Conservation (phyloP, 345 rosid genomes). For the Eucalyptus pauciflora region DNA sequence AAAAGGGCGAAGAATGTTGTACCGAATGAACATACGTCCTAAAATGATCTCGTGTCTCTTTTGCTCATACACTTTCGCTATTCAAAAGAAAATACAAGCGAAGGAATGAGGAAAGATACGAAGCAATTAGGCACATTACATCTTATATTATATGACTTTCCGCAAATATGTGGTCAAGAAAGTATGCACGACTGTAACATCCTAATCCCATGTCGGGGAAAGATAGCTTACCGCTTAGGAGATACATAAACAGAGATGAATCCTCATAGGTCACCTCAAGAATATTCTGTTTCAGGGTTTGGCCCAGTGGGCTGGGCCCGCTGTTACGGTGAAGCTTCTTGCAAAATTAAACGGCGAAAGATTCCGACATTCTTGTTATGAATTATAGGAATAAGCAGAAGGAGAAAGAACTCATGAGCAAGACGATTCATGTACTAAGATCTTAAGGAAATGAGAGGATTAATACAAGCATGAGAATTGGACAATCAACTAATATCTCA, state of each 20-base stretch:
- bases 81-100: neutral
- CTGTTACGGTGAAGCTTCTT: neutral
- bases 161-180: neutral
- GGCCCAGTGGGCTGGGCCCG: neutral
- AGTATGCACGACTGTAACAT: neutral
- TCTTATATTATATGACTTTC: neutral
- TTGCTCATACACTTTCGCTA: neutral
- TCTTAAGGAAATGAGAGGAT: neutral
- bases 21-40: neutral
- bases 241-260: neutral
- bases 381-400: neutral
- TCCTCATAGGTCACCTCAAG: neutral
- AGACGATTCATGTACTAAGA: neutral
- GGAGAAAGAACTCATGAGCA: neutral
- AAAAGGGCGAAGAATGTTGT: neutral
- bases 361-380: neutral
- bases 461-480: neutral
- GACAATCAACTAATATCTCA: neutral
- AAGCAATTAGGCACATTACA: neutral
- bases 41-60: neutral
- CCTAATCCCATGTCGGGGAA: neutral
- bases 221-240: neutral
- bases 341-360: neutral
- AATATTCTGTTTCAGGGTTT: neutral
- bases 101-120: neutral